Evolutionary conservation across 352 stramenopile genomes (phyloP), one percentile per base, ranked within the genome.

Genomic region (Phytophthora fragariae): DNA sequence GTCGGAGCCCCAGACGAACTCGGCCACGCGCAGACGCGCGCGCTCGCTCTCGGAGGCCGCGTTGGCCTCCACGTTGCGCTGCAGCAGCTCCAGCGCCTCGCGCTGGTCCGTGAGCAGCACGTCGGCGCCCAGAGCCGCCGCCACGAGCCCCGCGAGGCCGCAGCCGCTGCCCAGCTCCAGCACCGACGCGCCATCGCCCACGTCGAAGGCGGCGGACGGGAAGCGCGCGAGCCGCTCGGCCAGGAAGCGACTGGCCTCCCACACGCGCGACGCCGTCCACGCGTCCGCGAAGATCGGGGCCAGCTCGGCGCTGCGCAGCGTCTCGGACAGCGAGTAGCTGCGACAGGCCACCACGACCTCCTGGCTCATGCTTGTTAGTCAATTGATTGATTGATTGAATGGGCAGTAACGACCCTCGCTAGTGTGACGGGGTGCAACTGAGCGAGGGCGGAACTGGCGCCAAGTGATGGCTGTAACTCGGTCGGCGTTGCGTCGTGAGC

Each of bases 131-230:
- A 95, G 73, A 29, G 80, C 72, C 0, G 83, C 86, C 5, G 86
- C 82, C 21, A 95, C 83, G 49, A 96, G 70, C 1, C 88, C 89
- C 33, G 74, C 85, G 55, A 96, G 89, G 0, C 89, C 89, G 49
- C 89, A 96, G 41, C 89, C 89, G 62, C 86, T 93, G 35, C 89
- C 89, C 49, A 96, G 74, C 56, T 96, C 89, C 53, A 96, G 82
- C n/a, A 94, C 86, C 1, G 69, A 63, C 19, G 74, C 39, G n/a
- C 72, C 73, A 7, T 12, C 61, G 3, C 39, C 24, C 14, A 84
- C 69, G 33, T 74, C 33, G 27, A 83, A 80, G 14, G 41, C 14
- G 21, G 50, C 37, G 12, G 64, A 55, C 49, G 77, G 70, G 55
- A 91, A 83, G 5, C 54, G 58, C 53, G 89, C 77, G 44, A 96